Percentiles rank a stretch among this genome's conserved stretches.
Conservation (phyloP, 2,329 filamentous ascomycete genomes). For the Colletotrichum filicis region DNA sequence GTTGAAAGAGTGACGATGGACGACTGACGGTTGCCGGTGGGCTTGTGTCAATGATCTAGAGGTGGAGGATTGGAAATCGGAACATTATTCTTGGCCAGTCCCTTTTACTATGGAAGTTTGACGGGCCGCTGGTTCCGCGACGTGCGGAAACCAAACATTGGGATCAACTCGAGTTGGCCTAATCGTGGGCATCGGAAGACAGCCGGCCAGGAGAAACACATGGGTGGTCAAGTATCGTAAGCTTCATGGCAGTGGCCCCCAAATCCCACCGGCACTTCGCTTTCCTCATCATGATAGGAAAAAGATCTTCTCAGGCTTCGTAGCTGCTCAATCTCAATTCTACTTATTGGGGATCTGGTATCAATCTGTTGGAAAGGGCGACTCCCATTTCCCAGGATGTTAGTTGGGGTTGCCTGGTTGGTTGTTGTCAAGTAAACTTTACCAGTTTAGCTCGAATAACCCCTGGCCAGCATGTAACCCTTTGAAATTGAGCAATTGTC, state of each 20-base stretch:
- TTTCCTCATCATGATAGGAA: neutral
- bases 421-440: neutral
- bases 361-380: neutral
- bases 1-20: constrained; percentile 8
- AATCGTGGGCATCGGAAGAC: neutral
- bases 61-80: constrained; percentile 19
- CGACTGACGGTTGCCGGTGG: neutral
- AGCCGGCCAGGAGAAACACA: neutral
- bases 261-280: neutral
- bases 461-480: neutral
- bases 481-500: neutral
- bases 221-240: neutral
- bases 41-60: neutral
- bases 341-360: no score
- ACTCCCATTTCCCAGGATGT: no score
- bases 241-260: neutral
- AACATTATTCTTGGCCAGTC: constrained; percentile 6
- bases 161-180: constrained; percentile 4
- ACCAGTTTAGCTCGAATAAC: neutral
- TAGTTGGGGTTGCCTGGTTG: neutral
- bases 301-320: neutral
- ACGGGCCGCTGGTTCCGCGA: neutral
- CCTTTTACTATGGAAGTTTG: neutral
- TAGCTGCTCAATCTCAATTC: no score
- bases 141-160: neutral